Conservation (phyloP, 83 land plant genomes). For the Thuja plicata region DNA sequence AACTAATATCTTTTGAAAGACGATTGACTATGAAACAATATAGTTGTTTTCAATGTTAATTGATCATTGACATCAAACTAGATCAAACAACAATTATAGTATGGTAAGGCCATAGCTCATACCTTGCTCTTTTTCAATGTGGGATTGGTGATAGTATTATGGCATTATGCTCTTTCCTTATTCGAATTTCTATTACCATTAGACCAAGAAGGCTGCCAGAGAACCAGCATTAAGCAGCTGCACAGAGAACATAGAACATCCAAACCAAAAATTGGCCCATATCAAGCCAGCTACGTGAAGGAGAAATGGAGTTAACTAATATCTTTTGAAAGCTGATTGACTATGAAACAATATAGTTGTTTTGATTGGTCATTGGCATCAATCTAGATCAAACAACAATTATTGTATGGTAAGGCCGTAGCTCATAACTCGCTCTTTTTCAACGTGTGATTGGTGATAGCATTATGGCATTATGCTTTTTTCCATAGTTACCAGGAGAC, state of each 20-base stretch:
- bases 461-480: too few relatives aligned
- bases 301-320: background rate
- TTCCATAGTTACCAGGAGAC: too few relatives aligned
- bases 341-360: background rate
- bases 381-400: background rate
- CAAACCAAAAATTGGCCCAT: background rate
- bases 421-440: background rate
- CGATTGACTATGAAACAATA: background rate
- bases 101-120: background rate
- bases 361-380: background rate
- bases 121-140: background rate
- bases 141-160: background rate
- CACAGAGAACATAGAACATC: background rate
- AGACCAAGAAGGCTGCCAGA: background rate
- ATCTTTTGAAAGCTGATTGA: background rate
- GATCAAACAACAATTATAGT: background rate
- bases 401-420: background rate
- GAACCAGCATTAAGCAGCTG: background rate
- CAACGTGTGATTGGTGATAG: too few relatives aligned
- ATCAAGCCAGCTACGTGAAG: background rate
- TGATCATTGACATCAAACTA: background rate
- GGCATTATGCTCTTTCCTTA: too few relatives aligned
- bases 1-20: background rate
- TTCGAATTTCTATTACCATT: too few relatives aligned
- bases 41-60: background rate